phyloP scores from a whole-genome alignment of 257 asterid genomes.

The Avicennia marina region DNA sequence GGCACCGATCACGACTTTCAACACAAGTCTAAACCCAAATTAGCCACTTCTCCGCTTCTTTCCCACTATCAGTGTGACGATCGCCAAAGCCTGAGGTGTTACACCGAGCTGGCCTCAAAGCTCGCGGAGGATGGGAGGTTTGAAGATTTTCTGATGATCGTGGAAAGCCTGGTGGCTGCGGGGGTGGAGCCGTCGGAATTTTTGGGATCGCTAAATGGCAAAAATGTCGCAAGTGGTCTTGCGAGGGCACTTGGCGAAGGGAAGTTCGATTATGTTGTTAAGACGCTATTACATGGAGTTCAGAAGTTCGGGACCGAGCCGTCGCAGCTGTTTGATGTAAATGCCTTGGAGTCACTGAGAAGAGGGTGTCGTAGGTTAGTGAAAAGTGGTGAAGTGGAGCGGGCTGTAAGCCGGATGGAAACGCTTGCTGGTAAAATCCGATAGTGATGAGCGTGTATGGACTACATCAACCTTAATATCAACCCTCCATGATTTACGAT shows the following conservation, averaged over 20 bases:
- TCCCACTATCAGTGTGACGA: constrained; percentile 40
- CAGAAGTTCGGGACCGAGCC: constrained; percentile 56
- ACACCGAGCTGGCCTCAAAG: constrained; percentile 70
- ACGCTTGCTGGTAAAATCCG: constrained; percentile 49
- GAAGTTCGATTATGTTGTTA: constrained; percentile 26
- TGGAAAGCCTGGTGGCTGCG: constrained; percentile 55
- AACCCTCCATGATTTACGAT: too few species aligned
- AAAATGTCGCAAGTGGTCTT: constrained; percentile 53
- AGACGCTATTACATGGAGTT: constrained; percentile 36
- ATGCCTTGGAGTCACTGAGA: constrained; percentile 41
- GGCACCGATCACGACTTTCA: too few species aligned
- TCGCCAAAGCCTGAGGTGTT: constrained; percentile 37
- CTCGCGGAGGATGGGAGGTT: constrained; percentile 74
- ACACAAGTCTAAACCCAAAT: constrained; percentile 24
- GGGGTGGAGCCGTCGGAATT: constrained; percentile 49
- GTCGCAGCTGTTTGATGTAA: constrained; percentile 42
- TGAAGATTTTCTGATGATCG: constrained; percentile 59
- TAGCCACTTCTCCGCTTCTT: constrained; percentile 40
- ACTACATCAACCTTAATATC: neutral
- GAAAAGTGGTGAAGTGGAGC: constrained; percentile 45
- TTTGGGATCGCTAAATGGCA: constrained; percentile 28
- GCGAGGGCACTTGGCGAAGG: constrained; percentile 40
- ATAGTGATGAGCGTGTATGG: neutral
- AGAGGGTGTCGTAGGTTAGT: constrained; percentile 46
- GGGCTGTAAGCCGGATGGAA: constrained; percentile 49